A percentile compares a stretch with the other conserved stretches of the same genome.
phyloP scores from a whole-genome alignment of 2,329 filamentous ascomycete genomes.

The Phialemonium atrogriseum region DNA sequence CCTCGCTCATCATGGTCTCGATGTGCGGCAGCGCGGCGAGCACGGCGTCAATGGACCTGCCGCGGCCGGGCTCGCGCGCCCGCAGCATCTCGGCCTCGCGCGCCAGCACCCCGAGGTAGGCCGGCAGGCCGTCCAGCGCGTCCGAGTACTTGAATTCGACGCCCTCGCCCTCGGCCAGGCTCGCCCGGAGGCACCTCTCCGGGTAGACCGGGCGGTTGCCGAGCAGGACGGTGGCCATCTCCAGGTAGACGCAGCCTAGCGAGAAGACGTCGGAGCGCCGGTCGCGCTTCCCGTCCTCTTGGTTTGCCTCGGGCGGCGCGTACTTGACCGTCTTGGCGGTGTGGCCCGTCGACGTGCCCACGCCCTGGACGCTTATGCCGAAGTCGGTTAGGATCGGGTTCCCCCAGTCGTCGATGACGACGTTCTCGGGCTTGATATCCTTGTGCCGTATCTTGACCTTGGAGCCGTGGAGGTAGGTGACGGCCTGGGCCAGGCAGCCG shows the following conservation, averaged over 20 bases:
- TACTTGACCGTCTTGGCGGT: constrained; percentile 16
- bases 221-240: constrained; percentile 18
- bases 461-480: constrained; percentile 13
- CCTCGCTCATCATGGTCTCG: constrained; percentile 14
- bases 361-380: too few species aligned
- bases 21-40: constrained; percentile 11
- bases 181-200: constrained; percentile 11
- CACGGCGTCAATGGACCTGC: constrained; percentile 9
- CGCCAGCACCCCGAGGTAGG: constrained; percentile 9
- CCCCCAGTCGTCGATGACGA: constrained; percentile 18
- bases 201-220: constrained; percentile 11
- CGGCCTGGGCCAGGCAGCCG: constrained; percentile 17
- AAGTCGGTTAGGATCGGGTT: constrained; percentile 16
- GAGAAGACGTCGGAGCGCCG: constrained; percentile 18
- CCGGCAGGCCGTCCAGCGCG: constrained; percentile 10
- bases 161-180: neutral
- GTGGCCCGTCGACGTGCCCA: constrained; percentile 14
- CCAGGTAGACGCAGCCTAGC: constrained; percentile 19
- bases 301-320: constrained; percentile 14
- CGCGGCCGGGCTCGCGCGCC: neutral
- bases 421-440: constrained; percentile 21
- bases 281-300: constrained; percentile 13
- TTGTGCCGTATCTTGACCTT: constrained; percentile 15
- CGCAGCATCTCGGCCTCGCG: constrained; percentile 5
- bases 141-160: constrained; percentile 14